Evolutionary conservation across 2,329 filamentous ascomycete species (phyloP).

Genomic region (Stachybotrys chlorohalonatus): DNA sequence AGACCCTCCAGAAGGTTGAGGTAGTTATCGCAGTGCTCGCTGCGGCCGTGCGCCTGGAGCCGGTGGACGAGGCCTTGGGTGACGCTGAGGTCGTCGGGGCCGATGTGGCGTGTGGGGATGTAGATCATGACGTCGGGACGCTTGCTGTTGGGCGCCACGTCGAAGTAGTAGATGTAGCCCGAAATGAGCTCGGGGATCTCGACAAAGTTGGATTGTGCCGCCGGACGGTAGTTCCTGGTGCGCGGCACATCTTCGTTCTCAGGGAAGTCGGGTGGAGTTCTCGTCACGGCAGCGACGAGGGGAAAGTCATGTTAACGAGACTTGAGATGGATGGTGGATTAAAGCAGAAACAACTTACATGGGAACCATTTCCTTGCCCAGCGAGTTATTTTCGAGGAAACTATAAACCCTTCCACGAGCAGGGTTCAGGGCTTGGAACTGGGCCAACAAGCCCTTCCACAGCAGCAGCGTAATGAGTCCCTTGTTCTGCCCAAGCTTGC

Average conservation of each 20-base stretch:
- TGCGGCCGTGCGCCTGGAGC: not conserved
- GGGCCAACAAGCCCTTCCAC: not conserved
- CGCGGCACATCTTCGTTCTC: not conserved
- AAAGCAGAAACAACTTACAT: not conserved
- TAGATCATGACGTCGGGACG: conserved; percentile 2
- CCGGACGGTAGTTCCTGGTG: not conserved
- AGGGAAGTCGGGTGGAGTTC: not conserved
- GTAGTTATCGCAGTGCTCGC: conserved; percentile 1
- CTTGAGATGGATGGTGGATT: not conserved
- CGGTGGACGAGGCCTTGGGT: not conserved
- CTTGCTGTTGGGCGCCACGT: not conserved
- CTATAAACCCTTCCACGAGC: not conserved
- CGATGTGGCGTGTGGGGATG: not conserved
- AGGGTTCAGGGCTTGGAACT: not conserved
- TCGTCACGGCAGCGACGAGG: not conserved
- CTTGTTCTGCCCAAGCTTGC: not conserved
- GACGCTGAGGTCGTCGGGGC: conserved; percentile 2
- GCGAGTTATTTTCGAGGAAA: not conserved
- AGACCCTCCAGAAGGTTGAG: conserved; percentile 1
- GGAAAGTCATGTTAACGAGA: not conserved
- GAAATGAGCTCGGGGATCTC: not conserved
- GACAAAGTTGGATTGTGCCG: not conserved
- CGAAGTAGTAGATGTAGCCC: not conserved
- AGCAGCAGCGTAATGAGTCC: not conserved
- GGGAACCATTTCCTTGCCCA: not conserved